Evolutionary conservation across 73 alveolate genomes (phyloP).

Genomic region (Diophrys sp.): DNA sequence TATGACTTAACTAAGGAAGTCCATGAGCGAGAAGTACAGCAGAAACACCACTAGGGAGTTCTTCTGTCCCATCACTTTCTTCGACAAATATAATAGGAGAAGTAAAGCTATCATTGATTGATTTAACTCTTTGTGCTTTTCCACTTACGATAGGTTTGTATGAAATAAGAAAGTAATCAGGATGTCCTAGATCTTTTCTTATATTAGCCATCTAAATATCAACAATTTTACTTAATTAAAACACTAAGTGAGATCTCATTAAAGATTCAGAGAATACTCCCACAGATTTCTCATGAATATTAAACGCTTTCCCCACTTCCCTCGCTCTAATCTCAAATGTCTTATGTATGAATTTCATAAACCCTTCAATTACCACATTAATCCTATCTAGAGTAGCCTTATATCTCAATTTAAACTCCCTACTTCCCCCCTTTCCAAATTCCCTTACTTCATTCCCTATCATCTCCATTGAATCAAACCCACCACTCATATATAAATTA

Average conservation of each 20-base stretch:
- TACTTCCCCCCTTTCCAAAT: not conserved
- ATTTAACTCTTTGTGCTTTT: conserved; percentile 49
- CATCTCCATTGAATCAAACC: not conserved
- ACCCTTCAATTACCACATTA: conserved; percentile 8
- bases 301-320: conserved; percentile 66
- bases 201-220: conserved; percentile 48
- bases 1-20: conserved; percentile 85
- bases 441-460: conserved; percentile 8
- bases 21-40: conserved; percentile 81
- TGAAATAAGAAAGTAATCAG: conserved; percentile 66
- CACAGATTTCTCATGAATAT: conserved; percentile 59
- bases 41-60: conserved; percentile 71
- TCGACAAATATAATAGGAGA: conserved; percentile 69
- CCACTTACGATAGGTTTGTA: conserved; percentile 39
- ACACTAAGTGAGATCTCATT: conserved; percentile 76
- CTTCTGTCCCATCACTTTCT: conserved; percentile 90
- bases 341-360: conserved; percentile 9
- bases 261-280: conserved; percentile 84
- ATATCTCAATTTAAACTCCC: conserved; percentile 4
- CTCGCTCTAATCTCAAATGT: conserved; percentile 65
- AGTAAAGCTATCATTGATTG: not conserved
- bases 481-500: too few relatives aligned
- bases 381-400: conserved; percentile 36
- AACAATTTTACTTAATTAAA: conserved; percentile 76
- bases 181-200: conserved; percentile 64